Percentiles rank a stretch among this genome's conserved stretches.
These are phyloP conservation scores for Saturnispora mendoncae DNA, from an alignment of 805 yeast species.

Conservation along the genomic window DNA sequence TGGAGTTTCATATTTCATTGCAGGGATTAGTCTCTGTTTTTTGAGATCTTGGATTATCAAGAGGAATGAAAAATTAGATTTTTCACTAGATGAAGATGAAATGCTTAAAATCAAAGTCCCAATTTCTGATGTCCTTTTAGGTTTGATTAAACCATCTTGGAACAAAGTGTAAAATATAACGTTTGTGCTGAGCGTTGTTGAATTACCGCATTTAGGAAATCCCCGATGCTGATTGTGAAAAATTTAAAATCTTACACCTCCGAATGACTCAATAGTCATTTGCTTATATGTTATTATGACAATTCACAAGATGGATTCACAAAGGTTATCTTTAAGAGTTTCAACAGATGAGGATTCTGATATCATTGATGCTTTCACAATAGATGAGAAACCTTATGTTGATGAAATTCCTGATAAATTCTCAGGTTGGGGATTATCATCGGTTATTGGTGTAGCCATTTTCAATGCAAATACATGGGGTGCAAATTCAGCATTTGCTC, in stretches of 20 bases:
- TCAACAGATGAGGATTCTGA: background rate
- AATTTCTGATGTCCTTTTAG: background rate
- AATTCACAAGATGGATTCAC: no score
- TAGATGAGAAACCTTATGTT: background rate
- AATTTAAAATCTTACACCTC: no score
- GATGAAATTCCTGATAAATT: constrained; percentile 51
- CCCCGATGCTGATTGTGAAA: no score
- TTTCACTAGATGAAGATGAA: constrained; percentile 17
- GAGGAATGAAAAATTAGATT: constrained; percentile 31
- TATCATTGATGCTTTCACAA: background rate
- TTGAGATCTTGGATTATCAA: constrained; percentile 49
- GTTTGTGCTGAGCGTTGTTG: background rate
- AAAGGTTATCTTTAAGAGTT: no score
- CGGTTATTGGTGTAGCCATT: constrained; percentile 19
- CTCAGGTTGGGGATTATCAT: constrained; percentile 51
- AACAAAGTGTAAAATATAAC: background rate
- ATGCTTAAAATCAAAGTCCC: background rate
- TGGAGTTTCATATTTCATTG: constrained; percentile 42
- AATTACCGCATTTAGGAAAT: no score
- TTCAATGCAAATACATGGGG: constrained; percentile 66
- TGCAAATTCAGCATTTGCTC: constrained; percentile 56
- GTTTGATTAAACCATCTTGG: background rate
- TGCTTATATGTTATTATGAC: no score
- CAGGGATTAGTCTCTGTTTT: constrained; percentile 34
- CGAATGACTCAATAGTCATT: no score